phyloP scores from a whole-genome alignment of 352 stramenopile species.

The Globisporangium viniferum region DNA sequence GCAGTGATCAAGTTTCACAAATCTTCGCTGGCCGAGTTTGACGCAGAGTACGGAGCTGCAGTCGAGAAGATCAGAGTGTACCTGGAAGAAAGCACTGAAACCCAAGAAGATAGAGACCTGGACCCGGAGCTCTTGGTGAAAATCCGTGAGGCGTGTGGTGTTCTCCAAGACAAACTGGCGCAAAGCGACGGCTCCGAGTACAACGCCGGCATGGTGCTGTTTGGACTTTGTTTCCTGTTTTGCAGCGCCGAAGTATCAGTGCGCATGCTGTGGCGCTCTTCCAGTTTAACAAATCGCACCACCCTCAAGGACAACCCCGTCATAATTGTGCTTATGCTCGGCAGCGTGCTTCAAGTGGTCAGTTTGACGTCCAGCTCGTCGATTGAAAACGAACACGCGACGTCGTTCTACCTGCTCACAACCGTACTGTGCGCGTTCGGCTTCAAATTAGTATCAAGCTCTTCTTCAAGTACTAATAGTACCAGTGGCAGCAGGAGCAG shows the following conservation, averaged over 20 bases:
- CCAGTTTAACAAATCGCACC: neutral
- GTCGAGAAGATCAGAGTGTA: constrained; percentile 19
- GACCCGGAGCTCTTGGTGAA: neutral
- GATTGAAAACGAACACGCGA: constrained; percentile 89
- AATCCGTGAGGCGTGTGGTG: constrained; percentile 36
- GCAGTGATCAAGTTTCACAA: constrained; percentile 47
- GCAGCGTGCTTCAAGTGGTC: constrained; percentile 42
- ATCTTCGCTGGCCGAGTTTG: constrained; percentile 24
- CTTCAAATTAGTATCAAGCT: constrained; percentile 17
- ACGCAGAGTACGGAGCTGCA: constrained; percentile 23
- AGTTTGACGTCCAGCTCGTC: constrained; percentile 80
- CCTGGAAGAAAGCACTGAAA: constrained; percentile 1
- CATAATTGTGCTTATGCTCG: constrained; percentile 11
- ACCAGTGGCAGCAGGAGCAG: neutral
- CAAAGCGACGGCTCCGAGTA: constrained; percentile 82
- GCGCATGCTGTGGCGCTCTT: constrained; percentile 10
- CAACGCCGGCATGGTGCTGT: constrained; percentile 33
- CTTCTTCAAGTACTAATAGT: neutral
- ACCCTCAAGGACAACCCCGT: neutral
- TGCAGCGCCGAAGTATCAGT: constrained; percentile 20
- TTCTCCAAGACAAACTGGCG: constrained; percentile 47
- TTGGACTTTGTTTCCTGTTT: constrained; percentile 38
- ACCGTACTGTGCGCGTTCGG: constrained; percentile 33
- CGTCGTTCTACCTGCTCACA: constrained; percentile 69
- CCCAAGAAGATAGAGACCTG: neutral